Evolutionary conservation across 306 rosid genomes (phyloP).

Genomic region (Vigna radiata): DNA sequence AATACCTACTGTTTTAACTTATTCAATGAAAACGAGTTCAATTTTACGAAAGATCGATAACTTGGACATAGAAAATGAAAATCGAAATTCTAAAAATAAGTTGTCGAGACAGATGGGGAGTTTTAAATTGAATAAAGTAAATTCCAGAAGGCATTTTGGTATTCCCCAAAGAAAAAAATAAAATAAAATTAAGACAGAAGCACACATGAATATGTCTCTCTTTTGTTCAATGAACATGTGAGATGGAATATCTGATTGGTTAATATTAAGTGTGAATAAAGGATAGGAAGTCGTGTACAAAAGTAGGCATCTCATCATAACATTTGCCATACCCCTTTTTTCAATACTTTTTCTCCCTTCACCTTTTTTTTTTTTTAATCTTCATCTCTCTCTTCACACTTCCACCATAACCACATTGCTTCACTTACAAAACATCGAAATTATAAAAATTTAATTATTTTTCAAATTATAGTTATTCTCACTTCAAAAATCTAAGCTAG

Average conservation of each 20-base stretch:
- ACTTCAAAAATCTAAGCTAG: neutral
- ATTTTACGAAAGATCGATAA: neutral
- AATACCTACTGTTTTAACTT: neutral
- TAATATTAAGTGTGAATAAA: slow-evolving; percentile 42
- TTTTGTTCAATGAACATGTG: slow-evolving; percentile 46
- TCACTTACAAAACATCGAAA: slow-evolving; percentile 42
- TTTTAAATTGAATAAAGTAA: slow-evolving; percentile 38
- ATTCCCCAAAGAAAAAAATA: slow-evolving; percentile 7
- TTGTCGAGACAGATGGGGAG: no score
- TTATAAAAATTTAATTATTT: neutral
- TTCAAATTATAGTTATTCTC: neutral
- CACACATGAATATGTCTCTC: slow-evolving; percentile 54
- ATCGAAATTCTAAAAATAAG: neutral
- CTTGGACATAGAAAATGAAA: neutral
- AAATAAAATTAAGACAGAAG: slow-evolving; percentile 13
- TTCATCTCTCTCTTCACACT: slow-evolving; percentile 3
- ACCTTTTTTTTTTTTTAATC: neutral
- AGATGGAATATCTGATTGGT: slow-evolving; percentile 46
- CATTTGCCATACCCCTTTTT: slow-evolving; percentile 30
- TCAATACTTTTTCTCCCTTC: slow-evolving; percentile 26
- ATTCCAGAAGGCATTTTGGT: slow-evolving; percentile 35
- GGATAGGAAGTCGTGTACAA: slow-evolving; percentile 35
- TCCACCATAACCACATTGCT: slow-evolving; percentile 43
- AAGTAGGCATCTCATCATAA: slow-evolving; percentile 53
- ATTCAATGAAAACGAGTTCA: neutral